Evolutionary conservation across 768 basidiomycete species (phyloP).

Genomic region (Termitomyces sp.): DNA sequence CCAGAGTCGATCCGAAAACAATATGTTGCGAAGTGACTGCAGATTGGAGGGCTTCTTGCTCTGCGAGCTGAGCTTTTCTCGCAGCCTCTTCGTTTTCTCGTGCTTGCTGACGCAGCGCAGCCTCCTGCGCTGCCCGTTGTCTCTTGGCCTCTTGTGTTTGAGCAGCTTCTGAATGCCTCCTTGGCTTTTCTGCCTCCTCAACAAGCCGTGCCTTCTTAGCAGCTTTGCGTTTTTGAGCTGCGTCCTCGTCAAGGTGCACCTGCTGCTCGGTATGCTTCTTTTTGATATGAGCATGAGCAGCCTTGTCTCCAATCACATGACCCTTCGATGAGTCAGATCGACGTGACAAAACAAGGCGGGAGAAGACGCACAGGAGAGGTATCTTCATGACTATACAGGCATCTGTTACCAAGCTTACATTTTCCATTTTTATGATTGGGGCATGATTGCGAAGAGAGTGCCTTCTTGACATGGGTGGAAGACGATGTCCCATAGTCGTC

Average conservation of each 20-base stretch:
- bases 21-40: slow-evolving; percentile 33
- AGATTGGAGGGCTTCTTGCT: slow-evolving; percentile 15
- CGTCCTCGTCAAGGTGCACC: neutral
- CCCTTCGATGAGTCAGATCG: neutral
- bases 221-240: neutral
- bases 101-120: slow-evolving; percentile 3
- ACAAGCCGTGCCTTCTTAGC: neutral
- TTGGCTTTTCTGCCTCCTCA: neutral
- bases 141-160: slow-evolving; percentile 15
- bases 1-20: slow-evolving; percentile 42
- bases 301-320: neutral
- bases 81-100: slow-evolving; percentile 5
- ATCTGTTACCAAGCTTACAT: slow-evolving; percentile 4
- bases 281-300: neutral
- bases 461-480: neutral
- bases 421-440: neutral
- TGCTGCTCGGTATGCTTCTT: neutral
- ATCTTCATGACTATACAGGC: slow-evolving; percentile 2
- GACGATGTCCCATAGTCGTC: neutral
- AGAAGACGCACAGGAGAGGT: neutral
- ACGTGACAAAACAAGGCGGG: too few relatives aligned
- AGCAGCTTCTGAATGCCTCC: slow-evolving; percentile 7
- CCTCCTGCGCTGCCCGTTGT: neutral
- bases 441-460: neutral
- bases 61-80: slow-evolving; percentile 2